phyloP scores from a whole-genome alignment of 306 rosid genomes.

The Trifolium dubium region DNA sequence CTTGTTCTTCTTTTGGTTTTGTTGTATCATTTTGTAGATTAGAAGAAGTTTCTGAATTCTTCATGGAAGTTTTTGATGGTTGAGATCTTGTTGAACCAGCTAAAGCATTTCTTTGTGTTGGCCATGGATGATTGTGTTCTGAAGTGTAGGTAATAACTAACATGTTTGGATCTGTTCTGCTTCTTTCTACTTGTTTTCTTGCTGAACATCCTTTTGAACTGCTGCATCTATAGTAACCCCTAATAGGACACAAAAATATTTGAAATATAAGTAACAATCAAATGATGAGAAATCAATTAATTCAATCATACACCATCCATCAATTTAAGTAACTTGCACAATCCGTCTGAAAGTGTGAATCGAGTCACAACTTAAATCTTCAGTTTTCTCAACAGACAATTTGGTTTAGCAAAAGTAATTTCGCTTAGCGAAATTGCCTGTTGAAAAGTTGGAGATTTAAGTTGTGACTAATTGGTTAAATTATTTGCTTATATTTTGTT shows the following conservation, averaged over 20 bases:
- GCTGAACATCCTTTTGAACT: conserved; percentile 96
- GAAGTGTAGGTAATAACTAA: conserved; percentile 92
- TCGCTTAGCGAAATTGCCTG: no score
- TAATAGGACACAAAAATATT: conserved; percentile 13
- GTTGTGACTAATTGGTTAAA: no score
- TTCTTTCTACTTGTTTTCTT: conserved; percentile 91
- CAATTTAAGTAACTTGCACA: not conserved
- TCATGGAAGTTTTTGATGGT: conserved; percentile 56
- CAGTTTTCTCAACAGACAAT: no score
- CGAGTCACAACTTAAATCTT: no score
- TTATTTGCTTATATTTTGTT: no score
- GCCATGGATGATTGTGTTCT: conserved; percentile 99
- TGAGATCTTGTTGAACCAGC: conserved; percentile 87
- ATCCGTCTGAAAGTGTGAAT: no score
- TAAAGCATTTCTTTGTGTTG: conserved; percentile 89
- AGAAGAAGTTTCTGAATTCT: conserved; percentile 25
- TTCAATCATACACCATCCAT: not conserved
- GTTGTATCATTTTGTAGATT: conserved; percentile 39
- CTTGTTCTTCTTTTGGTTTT: conserved; percentile 55
- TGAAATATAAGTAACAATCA: not conserved
- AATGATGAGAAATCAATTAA: not conserved
- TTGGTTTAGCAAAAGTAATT: no score
- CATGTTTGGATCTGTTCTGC: conserved; percentile 93
- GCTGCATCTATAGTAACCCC: conserved; percentile 96
- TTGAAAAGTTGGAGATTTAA: no score